A percentile compares a stretch with the other conserved stretches of the same genome.
phyloP scores from a whole-genome alignment of 257 asterid genomes.

The Nyctanthes arbortristis region DNA sequence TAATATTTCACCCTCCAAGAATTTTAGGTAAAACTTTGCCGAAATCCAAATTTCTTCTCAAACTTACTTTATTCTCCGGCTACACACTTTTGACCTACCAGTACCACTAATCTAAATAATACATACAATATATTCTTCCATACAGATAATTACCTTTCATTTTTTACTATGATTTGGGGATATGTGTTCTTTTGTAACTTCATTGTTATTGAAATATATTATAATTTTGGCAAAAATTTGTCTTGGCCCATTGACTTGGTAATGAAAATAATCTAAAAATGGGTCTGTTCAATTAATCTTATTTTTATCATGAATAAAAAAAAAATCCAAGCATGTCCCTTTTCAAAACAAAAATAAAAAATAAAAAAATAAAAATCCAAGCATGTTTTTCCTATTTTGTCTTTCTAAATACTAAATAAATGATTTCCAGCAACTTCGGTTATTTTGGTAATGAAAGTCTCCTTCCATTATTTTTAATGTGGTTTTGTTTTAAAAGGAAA shows the following conservation, averaged over 20 bases:
- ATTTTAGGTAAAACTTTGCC: conserved; percentile 1
- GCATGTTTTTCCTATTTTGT: neutral
- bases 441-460: neutral
- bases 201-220: neutral
- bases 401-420: neutral
- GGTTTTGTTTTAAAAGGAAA: too few species aligned
- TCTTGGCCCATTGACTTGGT: neutral
- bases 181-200: neutral
- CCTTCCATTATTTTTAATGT: neutral
- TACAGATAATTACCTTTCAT: neutral
- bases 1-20: neutral
- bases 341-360: too few species aligned
- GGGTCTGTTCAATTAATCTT: neutral
- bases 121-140: neutral
- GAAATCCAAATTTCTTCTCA: neutral
- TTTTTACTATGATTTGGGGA: too few species aligned
- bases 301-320: neutral
- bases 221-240: neutral
- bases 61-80: neutral
- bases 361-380: too few species aligned
- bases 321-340: neutral
- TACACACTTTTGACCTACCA: neutral
- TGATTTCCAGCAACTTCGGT: neutral
- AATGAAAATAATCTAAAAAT: neutral
- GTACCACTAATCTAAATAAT: neutral